Percentiles rank a stretch among this genome's conserved stretches.
Evolutionary conservation across 805 yeast genomes (phyloP).

Genomic region (Wickerhamiella spandovensis): DNA sequence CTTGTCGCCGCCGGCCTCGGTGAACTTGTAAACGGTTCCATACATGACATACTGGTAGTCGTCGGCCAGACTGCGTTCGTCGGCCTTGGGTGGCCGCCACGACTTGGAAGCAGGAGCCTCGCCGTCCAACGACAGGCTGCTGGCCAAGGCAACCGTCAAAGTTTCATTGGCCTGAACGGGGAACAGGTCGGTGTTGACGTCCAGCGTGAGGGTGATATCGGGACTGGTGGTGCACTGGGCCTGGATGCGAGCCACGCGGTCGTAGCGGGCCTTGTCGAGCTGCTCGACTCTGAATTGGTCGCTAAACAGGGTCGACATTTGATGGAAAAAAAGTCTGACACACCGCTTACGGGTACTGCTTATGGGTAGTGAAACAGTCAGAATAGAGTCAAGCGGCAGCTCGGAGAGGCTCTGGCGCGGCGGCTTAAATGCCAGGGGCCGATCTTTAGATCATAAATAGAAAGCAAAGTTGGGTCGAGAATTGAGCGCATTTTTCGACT

Average conservation of each 20-base stretch:
- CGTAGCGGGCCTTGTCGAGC: slow-evolving; percentile 80
- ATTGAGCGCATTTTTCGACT: too few species aligned
- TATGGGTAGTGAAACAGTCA: too few species aligned
- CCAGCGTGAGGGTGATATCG: slow-evolving; percentile 73
- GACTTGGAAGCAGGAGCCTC: slow-evolving; percentile 40
- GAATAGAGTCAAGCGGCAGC: too few species aligned
- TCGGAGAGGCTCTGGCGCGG: too few species aligned
- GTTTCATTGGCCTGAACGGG: slow-evolving; percentile 69
- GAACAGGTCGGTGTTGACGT: slow-evolving; percentile 81
- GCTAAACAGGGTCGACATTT: slow-evolving; percentile 62
- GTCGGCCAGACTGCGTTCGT: slow-evolving; percentile 79
- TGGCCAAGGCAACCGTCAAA: slow-evolving; percentile 75
- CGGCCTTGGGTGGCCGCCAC: slow-evolving; percentile 75
- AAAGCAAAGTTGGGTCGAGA: too few species aligned
- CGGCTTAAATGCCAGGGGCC: background rate
- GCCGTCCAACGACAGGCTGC: slow-evolving; percentile 47
- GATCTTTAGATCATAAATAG: too few species aligned
- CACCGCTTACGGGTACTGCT: background rate
- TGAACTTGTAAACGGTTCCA: slow-evolving; percentile 94
- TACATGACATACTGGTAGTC: slow-evolving; percentile 98
- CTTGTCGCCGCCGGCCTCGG: slow-evolving; percentile 56
- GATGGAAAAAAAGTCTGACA: background rate
- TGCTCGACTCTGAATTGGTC: slow-evolving; percentile 80
- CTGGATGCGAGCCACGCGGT: slow-evolving; percentile 78
- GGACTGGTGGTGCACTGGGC: slow-evolving; percentile 74